A percentile compares a stretch with the other conserved stretches of the same genome.
These are phyloP conservation scores for Hemisphaericaspora lyxosophila DNA, from an alignment of 1,139 yeast species.

Conservation along the genomic window DNA sequence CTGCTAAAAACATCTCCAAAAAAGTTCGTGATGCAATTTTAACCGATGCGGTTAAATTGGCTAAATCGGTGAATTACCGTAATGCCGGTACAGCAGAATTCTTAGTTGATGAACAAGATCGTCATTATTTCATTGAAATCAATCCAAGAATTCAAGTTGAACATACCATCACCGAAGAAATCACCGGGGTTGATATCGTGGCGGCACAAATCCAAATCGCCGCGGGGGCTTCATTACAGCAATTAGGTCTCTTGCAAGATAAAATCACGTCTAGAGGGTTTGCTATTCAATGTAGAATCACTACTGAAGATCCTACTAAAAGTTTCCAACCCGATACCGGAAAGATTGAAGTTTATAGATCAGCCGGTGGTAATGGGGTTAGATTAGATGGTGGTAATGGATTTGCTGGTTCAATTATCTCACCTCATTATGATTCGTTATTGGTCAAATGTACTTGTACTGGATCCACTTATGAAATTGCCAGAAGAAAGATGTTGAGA, in stretches of 20 bases:
- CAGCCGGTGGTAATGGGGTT: conserved; percentile 99
- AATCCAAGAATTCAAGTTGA: conserved; percentile 99
- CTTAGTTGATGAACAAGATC: conserved; percentile 86
- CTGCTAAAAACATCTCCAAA: conserved; percentile 88
- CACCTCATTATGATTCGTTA: conserved; percentile 98
- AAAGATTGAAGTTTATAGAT: conserved; percentile 94
- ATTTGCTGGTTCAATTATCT: conserved; percentile 95
- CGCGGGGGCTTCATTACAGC: conserved; percentile 93
- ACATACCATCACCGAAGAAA: conserved; percentile 98
- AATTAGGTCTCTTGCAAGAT: conserved; percentile 90
- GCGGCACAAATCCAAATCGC: conserved; percentile 99
- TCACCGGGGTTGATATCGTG: conserved; percentile 95
- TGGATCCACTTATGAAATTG: conserved; percentile 94
- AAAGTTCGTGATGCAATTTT: conserved; percentile 86
- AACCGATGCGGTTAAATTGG: conserved; percentile 91
- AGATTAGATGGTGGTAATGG: conserved; percentile 99
- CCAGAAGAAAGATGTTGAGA: conserved; percentile 95
- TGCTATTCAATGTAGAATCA: conserved; percentile 98
- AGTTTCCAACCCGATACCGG: conserved; percentile 99
- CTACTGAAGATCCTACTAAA: conserved; percentile 96
- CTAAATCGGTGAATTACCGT: conserved; percentile 82
- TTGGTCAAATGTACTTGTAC: conserved; percentile 96
- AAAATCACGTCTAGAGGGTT: conserved; percentile 94
- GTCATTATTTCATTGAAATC: conserved; percentile 97
- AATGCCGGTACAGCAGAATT: conserved; percentile 99